Evolutionary conservation across 495 filamentous ascomycete species (phyloP).

Genomic region (Neurospora sp.): DNA sequence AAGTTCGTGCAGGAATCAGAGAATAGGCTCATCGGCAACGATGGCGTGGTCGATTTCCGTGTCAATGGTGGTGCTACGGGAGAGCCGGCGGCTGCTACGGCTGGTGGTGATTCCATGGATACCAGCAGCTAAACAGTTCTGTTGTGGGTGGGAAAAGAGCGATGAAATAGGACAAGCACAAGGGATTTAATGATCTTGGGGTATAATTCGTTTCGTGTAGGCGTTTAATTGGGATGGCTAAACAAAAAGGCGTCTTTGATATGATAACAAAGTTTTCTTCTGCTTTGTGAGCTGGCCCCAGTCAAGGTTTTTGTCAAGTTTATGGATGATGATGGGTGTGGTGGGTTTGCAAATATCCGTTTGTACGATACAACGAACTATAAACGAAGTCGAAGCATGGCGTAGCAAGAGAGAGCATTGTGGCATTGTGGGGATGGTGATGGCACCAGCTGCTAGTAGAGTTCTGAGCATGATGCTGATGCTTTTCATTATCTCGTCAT

Average conservation of each 20-base stretch:
- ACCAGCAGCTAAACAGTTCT: conserved; percentile 30
- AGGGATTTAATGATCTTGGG: neutral
- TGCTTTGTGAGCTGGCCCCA: neutral
- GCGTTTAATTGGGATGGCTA: neutral
- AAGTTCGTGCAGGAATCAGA: conserved; percentile 85
- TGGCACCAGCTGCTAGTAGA: neutral
- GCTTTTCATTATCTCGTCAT: neutral
- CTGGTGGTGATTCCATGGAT: conserved; percentile 71
- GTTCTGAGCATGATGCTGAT: neutral
- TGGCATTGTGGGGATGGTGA: neutral
- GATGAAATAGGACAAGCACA: neutral
- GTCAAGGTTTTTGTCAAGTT: neutral
- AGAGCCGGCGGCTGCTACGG: neutral
- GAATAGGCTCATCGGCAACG: conserved; percentile 83
- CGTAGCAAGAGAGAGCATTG: neutral
- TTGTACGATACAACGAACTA: neutral
- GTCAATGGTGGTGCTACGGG: conserved; percentile 41
- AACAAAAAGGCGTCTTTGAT: neutral
- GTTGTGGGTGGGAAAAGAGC: neutral
- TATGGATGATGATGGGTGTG: neutral
- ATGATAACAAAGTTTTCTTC: neutral
- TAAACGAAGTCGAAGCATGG: neutral
- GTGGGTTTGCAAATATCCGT: neutral
- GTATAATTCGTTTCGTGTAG: neutral
- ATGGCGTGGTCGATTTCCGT: conserved; percentile 65